These are phyloP conservation scores for Lentithecium fluviatile DNA, from an alignment of 495 filamentous ascomycete species.

Conservation along the genomic window DNA sequence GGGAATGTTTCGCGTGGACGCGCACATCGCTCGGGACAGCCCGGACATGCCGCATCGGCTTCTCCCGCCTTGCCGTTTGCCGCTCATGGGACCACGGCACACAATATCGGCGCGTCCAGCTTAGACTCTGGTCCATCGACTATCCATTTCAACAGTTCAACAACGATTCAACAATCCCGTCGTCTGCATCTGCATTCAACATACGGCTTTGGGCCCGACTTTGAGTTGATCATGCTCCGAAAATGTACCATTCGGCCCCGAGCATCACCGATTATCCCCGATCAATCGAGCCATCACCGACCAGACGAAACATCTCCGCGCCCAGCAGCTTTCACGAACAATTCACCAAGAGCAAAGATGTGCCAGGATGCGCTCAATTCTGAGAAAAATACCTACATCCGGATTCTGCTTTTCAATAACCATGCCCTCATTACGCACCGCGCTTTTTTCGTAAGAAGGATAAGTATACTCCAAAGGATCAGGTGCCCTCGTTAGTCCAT, in stretches of 20 bases:
- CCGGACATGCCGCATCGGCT: slow-evolving; percentile 8
- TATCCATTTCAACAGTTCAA: too few species aligned
- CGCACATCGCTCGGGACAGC: not conserved
- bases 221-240: too few species aligned
- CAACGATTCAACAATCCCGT: too few species aligned
- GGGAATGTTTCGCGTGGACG: too few species aligned
- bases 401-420: slow-evolving; percentile 1
- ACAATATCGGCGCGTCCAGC: not conserved
- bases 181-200: too few species aligned
- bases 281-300: too few species aligned
- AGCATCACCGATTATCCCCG: too few species aligned
- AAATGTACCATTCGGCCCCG: too few species aligned
- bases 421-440: not conserved
- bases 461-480: slow-evolving; percentile 17
- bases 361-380: not conserved
- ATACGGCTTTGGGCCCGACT: too few species aligned
- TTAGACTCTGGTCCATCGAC: too few species aligned
- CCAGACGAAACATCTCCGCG: too few species aligned
- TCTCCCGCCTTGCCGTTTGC: not conserved
- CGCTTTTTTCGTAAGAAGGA: not conserved
- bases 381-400: slow-evolving; percentile 5
- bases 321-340: too few species aligned
- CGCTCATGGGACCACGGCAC: not conserved
- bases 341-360: not conserved
- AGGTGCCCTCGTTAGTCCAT: slow-evolving; percentile 1